Percentiles rank a stretch among this genome's conserved stretches.
Conservation (phyloP, 257 asterid genomes). For the Verbascum thapsus region DNA sequence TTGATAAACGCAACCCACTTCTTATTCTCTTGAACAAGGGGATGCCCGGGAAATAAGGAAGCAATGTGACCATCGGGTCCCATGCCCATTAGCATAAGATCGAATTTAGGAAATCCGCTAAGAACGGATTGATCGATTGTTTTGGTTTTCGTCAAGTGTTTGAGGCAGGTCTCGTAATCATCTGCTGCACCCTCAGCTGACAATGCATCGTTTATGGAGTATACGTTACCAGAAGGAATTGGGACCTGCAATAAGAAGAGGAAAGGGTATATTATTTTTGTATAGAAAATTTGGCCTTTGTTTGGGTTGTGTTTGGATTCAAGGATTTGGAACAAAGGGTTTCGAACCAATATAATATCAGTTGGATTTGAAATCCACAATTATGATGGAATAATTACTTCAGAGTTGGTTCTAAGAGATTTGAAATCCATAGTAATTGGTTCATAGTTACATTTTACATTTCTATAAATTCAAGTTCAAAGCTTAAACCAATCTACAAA, state of each 20-base stretch:
- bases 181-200: constrained; percentile 94
- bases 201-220: constrained; percentile 80
- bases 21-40: constrained; percentile 62
- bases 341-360: no score
- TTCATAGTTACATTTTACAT: neutral
- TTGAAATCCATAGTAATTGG: no score
- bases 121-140: constrained; percentile 50
- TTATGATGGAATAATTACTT: no score
- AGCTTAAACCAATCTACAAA: neutral
- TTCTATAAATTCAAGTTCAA: neutral
- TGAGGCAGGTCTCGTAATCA: constrained; percentile 80
- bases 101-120: constrained; percentile 81
- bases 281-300: neutral
- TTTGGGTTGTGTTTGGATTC: no score
- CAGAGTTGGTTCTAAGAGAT: no score
- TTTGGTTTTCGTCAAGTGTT: constrained; percentile 61
- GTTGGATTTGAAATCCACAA: no score
- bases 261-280: neutral
- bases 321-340: no score
- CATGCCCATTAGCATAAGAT: constrained; percentile 90
- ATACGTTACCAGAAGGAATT: constrained; percentile 78
- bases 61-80: constrained; percentile 98
- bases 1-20: constrained; percentile 84
- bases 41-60: constrained; percentile 87
- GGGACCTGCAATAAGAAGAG: constrained; percentile 55